Conservation (phyloP, 163 green algal species). For the Volvox carteri region DNA sequence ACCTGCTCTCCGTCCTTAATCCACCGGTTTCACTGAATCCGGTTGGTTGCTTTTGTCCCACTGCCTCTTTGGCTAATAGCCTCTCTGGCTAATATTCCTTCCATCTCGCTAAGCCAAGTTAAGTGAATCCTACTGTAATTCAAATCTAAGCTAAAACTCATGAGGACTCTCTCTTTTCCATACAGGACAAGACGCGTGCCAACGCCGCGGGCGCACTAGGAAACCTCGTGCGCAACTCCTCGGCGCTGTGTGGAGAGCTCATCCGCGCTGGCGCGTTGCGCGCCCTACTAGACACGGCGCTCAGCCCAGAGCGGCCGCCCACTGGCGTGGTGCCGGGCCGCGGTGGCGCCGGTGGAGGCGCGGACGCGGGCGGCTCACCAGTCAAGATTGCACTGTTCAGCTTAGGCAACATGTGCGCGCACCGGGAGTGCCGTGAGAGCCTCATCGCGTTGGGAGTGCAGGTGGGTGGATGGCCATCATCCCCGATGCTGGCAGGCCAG, state of each 20-base stretch:
- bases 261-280: slow-evolving; percentile 80
- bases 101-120: no score
- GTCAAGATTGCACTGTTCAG: slow-evolving; percentile 95
- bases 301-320: slow-evolving; percentile 53
- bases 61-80: no score
- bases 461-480: neutral
- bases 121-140: no score
- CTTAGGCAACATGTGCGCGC: slow-evolving; percentile 94
- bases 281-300: slow-evolving; percentile 71
- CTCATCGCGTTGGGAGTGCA: slow-evolving; percentile 50
- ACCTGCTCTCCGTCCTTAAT: no score
- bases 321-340: neutral
- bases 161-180: no score
- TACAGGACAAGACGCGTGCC: slow-evolving; percentile 89
- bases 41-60: no score
- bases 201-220: slow-evolving; percentile 97
- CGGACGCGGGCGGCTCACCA: slow-evolving; percentile 66
- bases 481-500: no score
- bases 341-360: slow-evolving; percentile 34
- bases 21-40: no score
- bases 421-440: slow-evolving; percentile 67
- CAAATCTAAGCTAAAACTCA: no score
- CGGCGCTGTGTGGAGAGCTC: slow-evolving; percentile 82
- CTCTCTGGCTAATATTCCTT: no score
- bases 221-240: slow-evolving; percentile 88